Base-by-base conservation (phyloP, 345 rosid species). In the Lenwebbia sp. region DNA sequence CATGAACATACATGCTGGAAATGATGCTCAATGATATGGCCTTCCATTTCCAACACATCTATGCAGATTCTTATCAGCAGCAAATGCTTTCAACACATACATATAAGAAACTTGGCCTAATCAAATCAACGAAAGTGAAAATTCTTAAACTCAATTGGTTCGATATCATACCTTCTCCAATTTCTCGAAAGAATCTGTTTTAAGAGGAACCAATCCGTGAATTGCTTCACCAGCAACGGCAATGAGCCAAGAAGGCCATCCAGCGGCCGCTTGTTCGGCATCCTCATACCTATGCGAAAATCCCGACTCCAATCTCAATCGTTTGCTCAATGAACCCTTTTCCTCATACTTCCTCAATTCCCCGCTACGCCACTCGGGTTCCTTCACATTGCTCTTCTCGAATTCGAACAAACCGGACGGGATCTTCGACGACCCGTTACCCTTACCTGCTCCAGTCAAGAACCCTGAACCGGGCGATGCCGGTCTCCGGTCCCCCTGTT, bases 161-260 rank as follows among this genome's bases (percentile, higher is more conserved):
- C 15, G 33, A n/a, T 0, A 22, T 12, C 28, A 30, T 88, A 88
- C 89, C 89, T 88, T 88, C 85, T 88, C 89, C 55, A 88, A 58
- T 26, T 88, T 88, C 83, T 88, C 87, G 44, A 81, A 88, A 62
- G 83, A 62, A 65, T 85, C 87, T 17, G 87, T 49, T 41, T 55
- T 87, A 52, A 87, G 89, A 44, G 89, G 89, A 51, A 88, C 74
- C 89, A 86, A 88, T 60, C 89, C 89, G 12, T 88, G 89, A 83
- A 85, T 65, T 21, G 89, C 89, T 26, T 87, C 89, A 6, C 83
- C 82, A 15, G 89, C 89, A 26, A 83, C 87, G 49, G 85, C 25
- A 11, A 47, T 85, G 62, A 87, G 89, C 89, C 89, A 87, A 44
- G 89, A 85, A 49, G 89, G 89, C 89, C 89, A 88, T 49, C 89